These are phyloP conservation scores for Kockiozyma suomiensis DNA, from an alignment of 805 yeast species.

Conservation along the genomic window DNA sequence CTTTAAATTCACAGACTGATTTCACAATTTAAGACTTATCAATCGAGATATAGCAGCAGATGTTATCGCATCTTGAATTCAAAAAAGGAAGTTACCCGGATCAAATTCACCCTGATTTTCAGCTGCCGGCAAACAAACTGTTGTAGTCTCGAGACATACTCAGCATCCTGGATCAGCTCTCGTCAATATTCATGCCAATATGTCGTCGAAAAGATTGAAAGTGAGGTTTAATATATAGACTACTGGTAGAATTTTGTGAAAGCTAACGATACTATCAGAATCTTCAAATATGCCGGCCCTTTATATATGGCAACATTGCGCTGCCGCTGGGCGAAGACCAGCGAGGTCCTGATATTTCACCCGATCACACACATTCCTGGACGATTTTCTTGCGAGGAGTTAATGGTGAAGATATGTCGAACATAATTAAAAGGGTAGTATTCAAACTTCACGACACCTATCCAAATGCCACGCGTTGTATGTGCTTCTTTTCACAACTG, in stretches of 20 bases:
- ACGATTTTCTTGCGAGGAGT: constrained; percentile 89
- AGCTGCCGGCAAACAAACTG: no score
- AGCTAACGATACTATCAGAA: constrained; percentile 16
- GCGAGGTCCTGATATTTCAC: constrained; percentile 65
- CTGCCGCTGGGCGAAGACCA: constrained; percentile 58
- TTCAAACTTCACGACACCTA: constrained; percentile 96
- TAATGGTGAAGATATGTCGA: constrained; percentile 73
- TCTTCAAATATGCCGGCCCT: constrained; percentile 64
- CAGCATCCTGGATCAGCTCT: background rate
- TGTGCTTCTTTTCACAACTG: background rate
- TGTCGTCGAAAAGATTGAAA: constrained; percentile 40
- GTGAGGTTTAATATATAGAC: constrained; percentile 5
- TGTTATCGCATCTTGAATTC: no score
- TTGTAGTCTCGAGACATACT: background rate
- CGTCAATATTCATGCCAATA: background rate
- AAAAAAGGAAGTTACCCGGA: constrained; percentile 12
- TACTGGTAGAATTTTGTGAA: background rate
- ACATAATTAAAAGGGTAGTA: constrained; percentile 83
- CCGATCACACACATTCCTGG: constrained; percentile 95
- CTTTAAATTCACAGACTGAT: no score
- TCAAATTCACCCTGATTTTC: no score
- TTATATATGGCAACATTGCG: constrained; percentile 80
- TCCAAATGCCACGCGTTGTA: constrained; percentile 72
- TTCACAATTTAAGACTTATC: no score
- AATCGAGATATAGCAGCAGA: no score